A percentile compares a stretch with the other conserved stretches of the same genome.
phyloP scores from a whole-genome alignment of 306 rosid species.

The Lagenaria siceraria region DNA sequence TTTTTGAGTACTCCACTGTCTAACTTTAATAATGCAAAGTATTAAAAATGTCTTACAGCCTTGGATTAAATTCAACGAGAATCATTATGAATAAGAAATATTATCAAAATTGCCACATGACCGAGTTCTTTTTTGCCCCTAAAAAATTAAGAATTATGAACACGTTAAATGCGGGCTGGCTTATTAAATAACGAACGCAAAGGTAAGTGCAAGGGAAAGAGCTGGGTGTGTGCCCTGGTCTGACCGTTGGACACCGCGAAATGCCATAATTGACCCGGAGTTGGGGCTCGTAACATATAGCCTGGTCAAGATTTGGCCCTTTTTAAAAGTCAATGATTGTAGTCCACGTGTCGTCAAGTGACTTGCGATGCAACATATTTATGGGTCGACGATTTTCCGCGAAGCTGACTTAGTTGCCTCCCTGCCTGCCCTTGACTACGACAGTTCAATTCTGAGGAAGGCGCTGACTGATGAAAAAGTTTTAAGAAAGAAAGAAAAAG shows the following conservation, averaged over 20 bases:
- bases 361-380: neutral
- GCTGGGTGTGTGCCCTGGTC: neutral
- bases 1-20: too few relatives aligned
- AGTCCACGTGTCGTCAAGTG: neutral
- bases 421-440: neutral
- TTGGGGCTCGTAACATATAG: neutral
- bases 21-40: neutral
- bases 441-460: neutral
- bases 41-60: neutral
- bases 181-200: neutral
- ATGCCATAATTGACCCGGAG: neutral
- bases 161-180: neutral
- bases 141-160: neutral
- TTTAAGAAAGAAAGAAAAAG: too few relatives aligned
- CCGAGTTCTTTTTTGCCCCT: too few relatives aligned
- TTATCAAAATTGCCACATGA: neutral
- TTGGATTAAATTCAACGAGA: neutral
- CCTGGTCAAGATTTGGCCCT: neutral
- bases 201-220: neutral
- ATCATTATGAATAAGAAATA: neutral
- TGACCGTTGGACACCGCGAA: neutral
- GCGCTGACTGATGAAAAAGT: neutral
- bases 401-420: neutral
- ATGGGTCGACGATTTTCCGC: neutral
- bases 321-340: neutral